Conservation (phyloP, 176 grass and related monocot species). For the Triticum monococcum region DNA sequence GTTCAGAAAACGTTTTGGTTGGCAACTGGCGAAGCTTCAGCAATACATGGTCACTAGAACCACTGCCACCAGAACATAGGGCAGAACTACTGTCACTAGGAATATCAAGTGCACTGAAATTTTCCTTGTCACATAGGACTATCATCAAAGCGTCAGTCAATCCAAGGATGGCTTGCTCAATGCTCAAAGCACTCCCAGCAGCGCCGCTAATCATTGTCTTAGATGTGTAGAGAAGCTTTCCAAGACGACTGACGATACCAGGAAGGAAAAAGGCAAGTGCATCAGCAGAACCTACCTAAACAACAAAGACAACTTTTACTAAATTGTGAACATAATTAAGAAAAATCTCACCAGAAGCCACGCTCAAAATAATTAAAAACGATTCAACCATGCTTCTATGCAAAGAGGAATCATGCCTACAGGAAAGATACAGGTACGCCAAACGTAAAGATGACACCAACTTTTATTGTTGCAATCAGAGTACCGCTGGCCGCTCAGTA, state of each 20-base stretch:
- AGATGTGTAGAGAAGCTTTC: conserved; percentile 75
- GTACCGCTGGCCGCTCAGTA: background rate
- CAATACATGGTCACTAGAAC: conserved; percentile 72
- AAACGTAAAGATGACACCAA: conserved; percentile 9
- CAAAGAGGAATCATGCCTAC: conserved; percentile 5
- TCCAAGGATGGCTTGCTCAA: conserved; percentile 81
- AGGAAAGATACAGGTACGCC: conserved; percentile 9
- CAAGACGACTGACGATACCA: conserved; percentile 84
- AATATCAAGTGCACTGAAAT: conserved; percentile 38
- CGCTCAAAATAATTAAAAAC: background rate
- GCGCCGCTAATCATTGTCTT: conserved; percentile 74
- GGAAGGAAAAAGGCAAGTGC: conserved; percentile 91
- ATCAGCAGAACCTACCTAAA: conserved; percentile 91
- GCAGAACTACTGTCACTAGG: conserved; percentile 20
- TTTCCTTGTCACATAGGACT: conserved; percentile 84
- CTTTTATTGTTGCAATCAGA: conserved; percentile 12
- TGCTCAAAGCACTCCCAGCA: conserved; percentile 69
- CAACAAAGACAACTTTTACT: conserved; percentile 29
- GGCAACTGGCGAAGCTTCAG: conserved; percentile 80
- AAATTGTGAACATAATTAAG: conserved; percentile 14
- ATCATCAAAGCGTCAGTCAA: conserved; percentile 80
- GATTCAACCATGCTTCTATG: conserved; percentile 5
- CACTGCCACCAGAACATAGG: background rate
- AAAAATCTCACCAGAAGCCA: conserved; percentile 16
- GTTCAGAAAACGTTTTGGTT: conserved; percentile 24